Conservation (phyloP, 1,284 basidiomycete genomes). For the Takashimella koratensis region DNA sequence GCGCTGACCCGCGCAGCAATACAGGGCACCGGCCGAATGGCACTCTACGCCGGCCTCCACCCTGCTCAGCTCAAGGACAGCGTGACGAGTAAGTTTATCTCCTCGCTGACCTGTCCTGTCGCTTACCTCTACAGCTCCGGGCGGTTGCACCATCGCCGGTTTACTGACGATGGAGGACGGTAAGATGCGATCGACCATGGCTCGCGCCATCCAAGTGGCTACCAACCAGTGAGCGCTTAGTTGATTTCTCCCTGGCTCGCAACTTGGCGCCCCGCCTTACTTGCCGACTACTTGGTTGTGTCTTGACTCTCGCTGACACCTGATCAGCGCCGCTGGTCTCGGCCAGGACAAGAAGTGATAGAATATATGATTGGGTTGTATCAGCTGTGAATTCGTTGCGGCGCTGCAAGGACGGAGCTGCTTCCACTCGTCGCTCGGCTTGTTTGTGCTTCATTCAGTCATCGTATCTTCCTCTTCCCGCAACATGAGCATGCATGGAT, state of each 20-base stretch:
- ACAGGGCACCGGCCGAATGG: conserved; percentile 96
- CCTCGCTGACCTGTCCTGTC: too few relatives aligned
- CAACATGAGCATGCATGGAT: too few relatives aligned
- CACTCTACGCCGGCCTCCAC: conserved; percentile 78
- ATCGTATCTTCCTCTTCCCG: background rate
- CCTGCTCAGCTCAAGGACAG: conserved; percentile 97
- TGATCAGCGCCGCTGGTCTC: conserved; percentile 41
- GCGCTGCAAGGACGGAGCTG: background rate
- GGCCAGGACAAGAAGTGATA: conserved; percentile 46
- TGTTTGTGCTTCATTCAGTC: background rate
- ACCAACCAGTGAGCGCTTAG: conserved; percentile 59
- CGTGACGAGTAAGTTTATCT: conserved; percentile 84
- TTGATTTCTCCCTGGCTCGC: background rate
- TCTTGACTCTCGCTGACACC: conserved; percentile 5
- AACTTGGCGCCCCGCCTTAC: background rate
- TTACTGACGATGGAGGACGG: conserved; percentile 94
- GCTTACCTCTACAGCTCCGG: conserved; percentile 79
- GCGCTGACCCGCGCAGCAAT: conserved; percentile 93
- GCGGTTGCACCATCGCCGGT: conserved; percentile 97
- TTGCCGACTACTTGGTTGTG: background rate
- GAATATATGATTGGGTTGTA: background rate
- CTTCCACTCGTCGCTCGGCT: background rate
- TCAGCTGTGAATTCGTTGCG: background rate
- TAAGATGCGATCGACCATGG: conserved; percentile 87
- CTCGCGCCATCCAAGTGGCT: conserved; percentile 89